Percentiles rank a stretch among this genome's conserved stretches.
Conservation (phyloP, 106 monocot species). For the Agapanthus africanus region DNA sequence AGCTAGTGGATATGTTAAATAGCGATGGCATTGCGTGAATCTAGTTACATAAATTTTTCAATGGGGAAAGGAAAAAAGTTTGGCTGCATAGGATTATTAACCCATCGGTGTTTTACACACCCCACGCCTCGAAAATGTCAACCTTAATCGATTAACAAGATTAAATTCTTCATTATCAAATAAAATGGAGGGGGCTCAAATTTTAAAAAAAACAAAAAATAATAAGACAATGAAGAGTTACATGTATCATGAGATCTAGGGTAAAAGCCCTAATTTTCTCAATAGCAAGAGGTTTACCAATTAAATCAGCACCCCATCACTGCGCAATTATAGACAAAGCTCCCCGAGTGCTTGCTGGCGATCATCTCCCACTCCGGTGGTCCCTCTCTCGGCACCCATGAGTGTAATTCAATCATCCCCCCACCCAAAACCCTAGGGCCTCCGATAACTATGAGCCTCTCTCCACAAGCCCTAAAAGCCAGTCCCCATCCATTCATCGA, state of each 20-base stretch:
- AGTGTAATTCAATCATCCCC: constrained; percentile 64
- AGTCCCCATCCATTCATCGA: constrained; percentile 88
- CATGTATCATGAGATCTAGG: constrained; percentile 1
- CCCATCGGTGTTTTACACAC: neutral
- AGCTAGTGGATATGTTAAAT: too few relatives aligned
- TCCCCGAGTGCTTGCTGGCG: constrained; percentile 51
- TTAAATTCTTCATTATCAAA: constrained; percentile 12
- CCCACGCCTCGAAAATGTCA: constrained; percentile 3
- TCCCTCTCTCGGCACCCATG: constrained; percentile 51
- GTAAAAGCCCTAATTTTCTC: constrained; percentile 2
- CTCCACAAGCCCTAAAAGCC: constrained; percentile 81
- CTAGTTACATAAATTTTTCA: neutral
- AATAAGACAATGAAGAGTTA: constrained; percentile 8
- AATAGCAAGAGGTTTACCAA: constrained; percentile 6
- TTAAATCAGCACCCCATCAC: constrained; percentile 76
- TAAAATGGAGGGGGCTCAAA: constrained; percentile 5
- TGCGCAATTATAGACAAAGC: constrained; percentile 77
- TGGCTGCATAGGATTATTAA: constrained; percentile 3
- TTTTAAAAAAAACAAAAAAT: neutral
- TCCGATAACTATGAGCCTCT: constrained; percentile 69
- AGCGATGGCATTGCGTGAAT: neutral
- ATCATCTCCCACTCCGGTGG: constrained; percentile 60
- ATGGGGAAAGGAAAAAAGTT: neutral
- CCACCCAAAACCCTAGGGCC: constrained; percentile 47
- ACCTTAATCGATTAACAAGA: constrained; percentile 2